phyloP scores from a whole-genome alignment of 305 asterid species.

The Vinca major region DNA sequence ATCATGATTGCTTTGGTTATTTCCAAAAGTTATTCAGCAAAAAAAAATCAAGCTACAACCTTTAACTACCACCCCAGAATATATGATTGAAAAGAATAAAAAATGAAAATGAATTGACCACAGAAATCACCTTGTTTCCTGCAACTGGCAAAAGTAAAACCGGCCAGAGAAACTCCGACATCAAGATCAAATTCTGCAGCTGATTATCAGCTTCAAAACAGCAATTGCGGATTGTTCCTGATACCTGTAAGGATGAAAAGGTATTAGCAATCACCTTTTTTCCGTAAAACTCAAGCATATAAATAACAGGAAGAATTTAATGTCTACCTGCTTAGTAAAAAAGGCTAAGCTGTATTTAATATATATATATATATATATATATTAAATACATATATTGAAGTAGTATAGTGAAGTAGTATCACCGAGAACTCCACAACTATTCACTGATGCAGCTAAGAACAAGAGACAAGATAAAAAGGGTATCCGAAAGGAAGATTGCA shows the following conservation, averaged over 20 bases:
- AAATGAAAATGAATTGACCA: not conserved
- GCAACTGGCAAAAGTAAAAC: slow-evolving; percentile 88
- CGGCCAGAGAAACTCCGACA: slow-evolving; percentile 94
- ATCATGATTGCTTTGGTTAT: not conserved
- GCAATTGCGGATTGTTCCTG: slow-evolving; percentile 90
- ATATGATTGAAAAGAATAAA: not conserved
- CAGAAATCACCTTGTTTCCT: slow-evolving; percentile 64
- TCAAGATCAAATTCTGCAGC: slow-evolving; percentile 67
- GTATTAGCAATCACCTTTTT: not conserved
- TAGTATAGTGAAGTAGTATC: not conserved
- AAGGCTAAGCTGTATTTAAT: too few relatives aligned
- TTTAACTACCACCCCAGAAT: not conserved
- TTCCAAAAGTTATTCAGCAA: not conserved
- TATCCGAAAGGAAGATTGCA: not conserved
- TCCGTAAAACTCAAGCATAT: not conserved
- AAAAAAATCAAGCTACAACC: not conserved
- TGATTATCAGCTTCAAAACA: slow-evolving; percentile 90
- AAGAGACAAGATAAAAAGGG: not conserved
- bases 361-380: too few relatives aligned
- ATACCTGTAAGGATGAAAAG: slow-evolving; percentile 33
- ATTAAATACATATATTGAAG: too few relatives aligned
- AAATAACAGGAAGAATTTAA: not conserved
- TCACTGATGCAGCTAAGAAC: not conserved
- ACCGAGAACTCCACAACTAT: not conserved
- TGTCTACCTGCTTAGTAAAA: not conserved